phyloP scores from a whole-genome alignment of 345 rosid genomes.

The Acer campestre region DNA sequence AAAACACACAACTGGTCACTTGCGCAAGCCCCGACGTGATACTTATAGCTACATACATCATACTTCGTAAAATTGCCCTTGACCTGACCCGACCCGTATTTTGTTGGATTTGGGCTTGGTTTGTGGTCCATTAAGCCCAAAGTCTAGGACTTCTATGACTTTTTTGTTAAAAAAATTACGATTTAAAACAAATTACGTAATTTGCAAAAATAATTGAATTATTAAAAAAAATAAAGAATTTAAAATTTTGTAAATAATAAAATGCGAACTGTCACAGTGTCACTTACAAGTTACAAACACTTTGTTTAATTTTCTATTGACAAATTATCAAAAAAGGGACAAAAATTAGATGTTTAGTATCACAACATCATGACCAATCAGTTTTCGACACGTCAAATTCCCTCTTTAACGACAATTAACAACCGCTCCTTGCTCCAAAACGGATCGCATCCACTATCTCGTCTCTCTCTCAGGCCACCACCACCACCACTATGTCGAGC shows the following conservation, averaged over 20 bases:
- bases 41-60: not conserved
- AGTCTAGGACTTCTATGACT: not conserved
- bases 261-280: not conserved
- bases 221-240: too few relatives aligned
- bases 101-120: not conserved
- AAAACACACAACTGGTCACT: not conserved
- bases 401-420: constrained; percentile 1
- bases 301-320: not conserved
- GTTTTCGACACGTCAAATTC: not conserved
- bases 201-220: too few relatives aligned
- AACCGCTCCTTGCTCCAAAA: not conserved
- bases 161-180: too few relatives aligned
- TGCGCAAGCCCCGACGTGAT: not conserved
- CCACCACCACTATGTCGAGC: constrained; percentile 21
- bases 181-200: too few relatives aligned
- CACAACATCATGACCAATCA: not conserved
- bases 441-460: not conserved
- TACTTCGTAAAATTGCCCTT: too few relatives aligned
- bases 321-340: not conserved
- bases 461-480: not conserved
- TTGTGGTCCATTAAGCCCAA: not conserved
- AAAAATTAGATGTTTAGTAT: not conserved
- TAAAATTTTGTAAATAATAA: not conserved
- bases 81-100: not conserved
- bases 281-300: too few relatives aligned